Base-by-base conservation (phyloP, 495 filamentous ascomycete species). In the Penicillium bovifimosum region DNA sequence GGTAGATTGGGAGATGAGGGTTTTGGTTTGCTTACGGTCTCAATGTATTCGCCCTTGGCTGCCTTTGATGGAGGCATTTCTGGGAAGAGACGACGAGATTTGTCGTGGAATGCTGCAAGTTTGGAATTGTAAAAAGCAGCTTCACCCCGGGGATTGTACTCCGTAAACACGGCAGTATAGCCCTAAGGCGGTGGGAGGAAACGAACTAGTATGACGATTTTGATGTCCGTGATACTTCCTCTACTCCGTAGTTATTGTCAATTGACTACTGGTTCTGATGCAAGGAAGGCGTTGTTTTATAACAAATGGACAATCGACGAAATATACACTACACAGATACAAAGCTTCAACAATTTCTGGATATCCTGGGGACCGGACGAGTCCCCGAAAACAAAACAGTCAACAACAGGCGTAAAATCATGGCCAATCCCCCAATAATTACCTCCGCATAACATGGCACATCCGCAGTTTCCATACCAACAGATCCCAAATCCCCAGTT, bases 11-110 rank as follows among this genome's bases (percentile, higher is more conserved):
- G 13, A 9, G 28, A 11, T 36, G 20, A 36, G 39, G 14, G 35
- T 9, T 13, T 9, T 11, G 55, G 73, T 50, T 82, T 11, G 55
- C 74, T 50, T 82, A 93, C 90, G n/a, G 91, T 96, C 66, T 96
- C 91, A 47, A 96, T 96, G 64, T 96, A 96, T 70, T 96, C 91
- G 63, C 88, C 87, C 64, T 90, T 91, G 7, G 76, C 77, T 33
- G 79, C 81, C 62, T 90, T 89, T 43, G 84, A 27, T 16, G 48
- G 81, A 47, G 87, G 86, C 87, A 91, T 91, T 24, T 58, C n/a
- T 67, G 54, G 32, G 8, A 10, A 17, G n/a, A 9, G 11, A 5
- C 13, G 17, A 5, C 9, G 8, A 2, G 42, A 14, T 10, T 6
- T 38, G 36, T 18, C 16, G 47, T 39, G 28, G 27, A 13, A 34